Percentiles rank a stretch among this genome's conserved stretches.
These are phyloP conservation scores for Paecilomyces sp. DNA, from an alignment of 2,329 filamentous ascomycete genomes.

Conservation along the genomic window DNA sequence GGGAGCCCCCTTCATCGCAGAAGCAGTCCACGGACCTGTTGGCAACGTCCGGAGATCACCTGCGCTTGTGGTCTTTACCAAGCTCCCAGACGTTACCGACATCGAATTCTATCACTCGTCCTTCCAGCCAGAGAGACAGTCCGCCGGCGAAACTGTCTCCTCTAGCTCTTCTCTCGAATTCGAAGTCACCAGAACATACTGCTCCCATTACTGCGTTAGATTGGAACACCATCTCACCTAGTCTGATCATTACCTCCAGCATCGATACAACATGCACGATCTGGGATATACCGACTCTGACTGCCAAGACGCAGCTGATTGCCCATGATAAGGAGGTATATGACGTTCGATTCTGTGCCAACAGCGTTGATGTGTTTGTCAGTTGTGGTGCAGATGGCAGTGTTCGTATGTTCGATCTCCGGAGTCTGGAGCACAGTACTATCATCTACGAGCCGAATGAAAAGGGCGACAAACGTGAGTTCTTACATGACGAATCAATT, in stretches of 20 bases:
- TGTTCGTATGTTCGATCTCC: slow-evolving; percentile 96
- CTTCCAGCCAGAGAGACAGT: slow-evolving; percentile 53
- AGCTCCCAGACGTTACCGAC: slow-evolving; percentile 51
- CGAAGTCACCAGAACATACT: slow-evolving; percentile 96
- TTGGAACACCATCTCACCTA: slow-evolving; percentile 96
- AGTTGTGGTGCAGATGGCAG: slow-evolving; percentile 96
- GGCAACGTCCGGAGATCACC: slow-evolving; percentile 89
- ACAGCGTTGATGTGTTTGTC: slow-evolving; percentile 97
- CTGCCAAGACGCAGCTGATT: slow-evolving; percentile 95
- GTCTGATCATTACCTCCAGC: slow-evolving; percentile 95
- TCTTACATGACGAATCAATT: background rate
- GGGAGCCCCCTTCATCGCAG: slow-evolving; percentile 90
- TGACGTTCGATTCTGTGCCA: slow-evolving; percentile 95
- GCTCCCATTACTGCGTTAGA: slow-evolving; percentile 93
- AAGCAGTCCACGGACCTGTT: slow-evolving; percentile 94
- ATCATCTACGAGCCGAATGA: slow-evolving; percentile 98
- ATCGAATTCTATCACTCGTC: slow-evolving; percentile 63
- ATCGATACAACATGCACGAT: slow-evolving; percentile 99
- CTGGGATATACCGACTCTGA: slow-evolving; percentile 97
- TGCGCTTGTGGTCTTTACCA: slow-evolving; percentile 89
- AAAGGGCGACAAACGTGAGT: slow-evolving; percentile 64
- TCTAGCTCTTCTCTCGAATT: slow-evolving; percentile 88
- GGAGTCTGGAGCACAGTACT: slow-evolving; percentile 93
- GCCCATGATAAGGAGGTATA: slow-evolving; percentile 99
- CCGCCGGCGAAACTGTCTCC: slow-evolving; percentile 80